Evolutionary conservation across 2,329 filamentous ascomycete species (phyloP).

Genomic region (Colletotrichum musicola): DNA sequence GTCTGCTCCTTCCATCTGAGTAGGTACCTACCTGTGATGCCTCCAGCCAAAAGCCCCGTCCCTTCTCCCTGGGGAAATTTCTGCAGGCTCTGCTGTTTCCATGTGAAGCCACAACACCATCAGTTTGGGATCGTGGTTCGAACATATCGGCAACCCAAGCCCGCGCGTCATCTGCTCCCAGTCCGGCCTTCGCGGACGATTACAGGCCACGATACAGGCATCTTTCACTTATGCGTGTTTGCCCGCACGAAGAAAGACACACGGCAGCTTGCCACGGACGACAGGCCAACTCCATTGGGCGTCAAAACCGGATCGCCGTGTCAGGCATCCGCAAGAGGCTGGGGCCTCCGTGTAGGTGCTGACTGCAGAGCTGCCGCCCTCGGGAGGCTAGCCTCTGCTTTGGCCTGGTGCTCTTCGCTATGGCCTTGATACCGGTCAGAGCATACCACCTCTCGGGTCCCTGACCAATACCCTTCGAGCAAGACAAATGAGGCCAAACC

Average conservation of each 20-base stretch:
- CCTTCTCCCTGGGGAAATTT: too few species aligned
- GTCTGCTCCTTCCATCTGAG: neutral
- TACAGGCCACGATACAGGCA: too few species aligned
- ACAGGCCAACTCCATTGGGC: neutral
- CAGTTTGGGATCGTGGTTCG: too few species aligned
- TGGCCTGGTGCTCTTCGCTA: neutral
- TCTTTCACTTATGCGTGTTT: neutral
- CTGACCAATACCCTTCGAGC: neutral
- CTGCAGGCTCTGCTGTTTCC: too few species aligned
- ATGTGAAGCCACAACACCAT: too few species aligned
- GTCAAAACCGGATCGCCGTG: neutral
- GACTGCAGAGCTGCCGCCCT: neutral
- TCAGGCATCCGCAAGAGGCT: neutral
- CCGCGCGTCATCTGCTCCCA: too few species aligned
- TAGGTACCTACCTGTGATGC: neutral
- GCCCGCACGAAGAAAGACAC: neutral
- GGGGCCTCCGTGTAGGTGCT: neutral
- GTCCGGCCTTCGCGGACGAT: too few species aligned
- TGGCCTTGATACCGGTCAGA: neutral
- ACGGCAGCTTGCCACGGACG: neutral
- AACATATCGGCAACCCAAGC: too few species aligned
- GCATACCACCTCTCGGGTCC: neutral
- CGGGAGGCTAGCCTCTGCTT: neutral
- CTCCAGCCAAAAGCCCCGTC: too few species aligned
- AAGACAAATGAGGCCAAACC: neutral